A percentile compares a stretch with the other conserved stretches of the same genome.
These are phyloP conservation scores for Cladosporium sp. DNA, from an alignment of 2,329 filamentous ascomycete genomes.

Conservation along the genomic window DNA sequence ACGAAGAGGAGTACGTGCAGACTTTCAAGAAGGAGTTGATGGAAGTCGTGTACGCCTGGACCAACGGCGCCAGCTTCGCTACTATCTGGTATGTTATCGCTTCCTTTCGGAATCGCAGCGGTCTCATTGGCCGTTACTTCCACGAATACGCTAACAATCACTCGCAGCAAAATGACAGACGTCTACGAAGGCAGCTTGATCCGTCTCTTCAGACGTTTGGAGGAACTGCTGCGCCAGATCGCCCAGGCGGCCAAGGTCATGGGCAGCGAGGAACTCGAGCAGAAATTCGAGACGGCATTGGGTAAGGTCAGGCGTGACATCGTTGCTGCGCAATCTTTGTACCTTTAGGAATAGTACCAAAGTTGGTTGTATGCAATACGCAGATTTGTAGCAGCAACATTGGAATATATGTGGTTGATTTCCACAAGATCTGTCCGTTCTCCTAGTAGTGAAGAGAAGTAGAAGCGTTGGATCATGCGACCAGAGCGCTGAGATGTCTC, in stretches of 20 bases:
- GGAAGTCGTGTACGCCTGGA: conserved; percentile 93
- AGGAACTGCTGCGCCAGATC: conserved; percentile 92
- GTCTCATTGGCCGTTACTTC: conserved; percentile 4
- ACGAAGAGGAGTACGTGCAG: conserved; percentile 88
- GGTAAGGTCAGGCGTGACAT: conserved; percentile 87
- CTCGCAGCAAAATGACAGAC: conserved; percentile 89
- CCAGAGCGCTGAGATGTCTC: too few relatives aligned
- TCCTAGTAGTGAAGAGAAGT: too few relatives aligned
- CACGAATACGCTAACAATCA: background rate
- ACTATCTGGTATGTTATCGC: conserved; percentile 77
- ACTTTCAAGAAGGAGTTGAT: conserved; percentile 93
- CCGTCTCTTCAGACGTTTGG: conserved; percentile 88
- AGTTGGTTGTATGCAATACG: background rate
- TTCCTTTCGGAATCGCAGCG: too few relatives aligned
- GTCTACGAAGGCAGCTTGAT: conserved; percentile 96
- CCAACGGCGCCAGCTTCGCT: conserved; percentile 81
- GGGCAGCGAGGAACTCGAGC: conserved; percentile 89
- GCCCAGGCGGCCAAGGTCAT: conserved; percentile 95
- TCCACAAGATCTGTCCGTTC: too few relatives aligned
- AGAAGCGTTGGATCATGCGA: too few relatives aligned
- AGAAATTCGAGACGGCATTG: conserved; percentile 85
- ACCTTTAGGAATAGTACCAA: conserved; percentile 57
- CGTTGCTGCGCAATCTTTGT: conserved; percentile 89
- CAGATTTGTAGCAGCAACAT: too few relatives aligned
- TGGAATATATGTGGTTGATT: too few relatives aligned